These are phyloP conservation scores for Craspedostauros australis DNA, from an alignment of 108 stramenopile species.

Conservation along the genomic window DNA sequence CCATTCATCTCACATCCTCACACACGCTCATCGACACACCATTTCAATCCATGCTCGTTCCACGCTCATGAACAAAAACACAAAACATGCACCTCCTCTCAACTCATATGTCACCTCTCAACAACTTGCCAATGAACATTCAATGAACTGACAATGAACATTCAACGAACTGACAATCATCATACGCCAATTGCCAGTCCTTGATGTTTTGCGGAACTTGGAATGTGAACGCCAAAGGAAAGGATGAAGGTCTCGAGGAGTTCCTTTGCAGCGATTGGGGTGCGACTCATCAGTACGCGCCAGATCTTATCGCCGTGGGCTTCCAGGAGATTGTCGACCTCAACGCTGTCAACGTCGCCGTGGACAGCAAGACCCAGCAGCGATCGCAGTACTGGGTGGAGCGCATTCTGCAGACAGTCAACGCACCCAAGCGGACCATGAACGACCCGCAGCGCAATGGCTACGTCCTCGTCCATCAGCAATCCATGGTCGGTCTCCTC, in stretches of 20 bases:
- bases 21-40: too few relatives aligned
- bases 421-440: constrained; percentile 38
- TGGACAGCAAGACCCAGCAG: constrained; percentile 90
- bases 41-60: too few relatives aligned
- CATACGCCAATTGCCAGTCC: too few relatives aligned
- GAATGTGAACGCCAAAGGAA: constrained; percentile 99
- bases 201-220: constrained; percentile 95
- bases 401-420: constrained; percentile 64
- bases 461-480: constrained; percentile 56
- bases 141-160: too few relatives aligned
- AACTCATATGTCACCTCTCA: too few relatives aligned
- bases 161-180: too few relatives aligned
- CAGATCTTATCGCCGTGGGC: constrained; percentile 91
- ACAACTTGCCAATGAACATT: too few relatives aligned
- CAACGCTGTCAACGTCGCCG: constrained; percentile 97
- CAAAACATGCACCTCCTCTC: too few relatives aligned
- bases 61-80: too few relatives aligned
- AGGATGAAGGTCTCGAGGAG: constrained; percentile 70
- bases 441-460: constrained; percentile 46
- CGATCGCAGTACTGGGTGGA: constrained; percentile 86
- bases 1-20: too few relatives aligned
- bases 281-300: constrained; percentile 30
- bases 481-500: constrained; percentile 90
- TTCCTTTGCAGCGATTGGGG: constrained; percentile 89
- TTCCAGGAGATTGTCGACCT: constrained; percentile 99